Conservation (phyloP, 768 basidiomycete genomes). For the Lactarius hengduanensis region DNA sequence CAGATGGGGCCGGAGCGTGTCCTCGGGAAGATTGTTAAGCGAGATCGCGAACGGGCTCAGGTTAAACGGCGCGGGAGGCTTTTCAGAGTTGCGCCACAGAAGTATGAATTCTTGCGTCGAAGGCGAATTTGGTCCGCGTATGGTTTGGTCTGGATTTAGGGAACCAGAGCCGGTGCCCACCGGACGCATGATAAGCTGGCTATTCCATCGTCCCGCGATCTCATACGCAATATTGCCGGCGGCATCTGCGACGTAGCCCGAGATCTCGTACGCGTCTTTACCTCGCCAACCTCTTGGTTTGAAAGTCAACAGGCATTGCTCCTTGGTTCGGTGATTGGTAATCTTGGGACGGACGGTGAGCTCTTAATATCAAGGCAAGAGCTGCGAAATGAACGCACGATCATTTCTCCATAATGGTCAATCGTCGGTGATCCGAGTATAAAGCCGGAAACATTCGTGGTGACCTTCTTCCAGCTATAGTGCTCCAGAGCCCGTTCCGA, state of each 20-base stretch:
- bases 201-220: conserved; percentile 94
- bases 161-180: conserved; percentile 54
- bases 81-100: conserved; percentile 91
- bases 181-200: conserved; percentile 84
- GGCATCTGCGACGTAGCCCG: conserved; percentile 73
- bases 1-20: conserved; percentile 66
- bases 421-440: conserved; percentile 74
- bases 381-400: conserved; percentile 50
- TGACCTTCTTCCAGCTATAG: conserved; percentile 95
- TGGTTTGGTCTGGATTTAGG: conserved; percentile 69
- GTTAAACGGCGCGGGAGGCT: conserved; percentile 84
- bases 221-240: conserved; percentile 71
- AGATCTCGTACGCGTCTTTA: conserved; percentile 89
- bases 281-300: conserved; percentile 96
- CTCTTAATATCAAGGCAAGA: conserved; percentile 3
- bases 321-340: conserved; percentile 88
- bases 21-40: conserved; percentile 80
- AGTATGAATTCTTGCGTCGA: conserved; percentile 73
- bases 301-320: conserved; percentile 87
- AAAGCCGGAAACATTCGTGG: conserved; percentile 87
- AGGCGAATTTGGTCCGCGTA: conserved; percentile 47
- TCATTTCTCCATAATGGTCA: conserved; percentile 82
- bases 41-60: conserved; percentile 93
- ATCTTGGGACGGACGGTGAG: conserved; percentile 42
- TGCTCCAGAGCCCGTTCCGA: conserved; percentile 68